Conservation (phyloP, 2,329 filamentous ascomycete species). For the Colletotrichum orbiculare region DNA sequence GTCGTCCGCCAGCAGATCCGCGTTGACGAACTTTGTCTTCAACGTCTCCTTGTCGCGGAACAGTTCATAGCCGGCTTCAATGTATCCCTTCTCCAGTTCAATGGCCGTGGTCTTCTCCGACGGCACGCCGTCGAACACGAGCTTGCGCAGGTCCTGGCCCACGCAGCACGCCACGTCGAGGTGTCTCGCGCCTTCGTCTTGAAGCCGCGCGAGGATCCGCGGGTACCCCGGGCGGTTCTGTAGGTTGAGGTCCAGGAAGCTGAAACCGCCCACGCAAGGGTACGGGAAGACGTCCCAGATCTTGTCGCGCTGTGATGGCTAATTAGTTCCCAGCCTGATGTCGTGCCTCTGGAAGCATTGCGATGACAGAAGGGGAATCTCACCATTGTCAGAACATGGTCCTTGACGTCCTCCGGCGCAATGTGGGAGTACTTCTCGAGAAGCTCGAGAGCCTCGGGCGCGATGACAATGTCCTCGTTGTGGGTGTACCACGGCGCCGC, state of each 20-base stretch:
- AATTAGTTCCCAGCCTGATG: too few relatives aligned
- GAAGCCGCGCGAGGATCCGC: slow-evolving; percentile 36
- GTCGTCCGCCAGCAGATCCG: slow-evolving; percentile 38
- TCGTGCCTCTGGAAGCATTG: too few relatives aligned
- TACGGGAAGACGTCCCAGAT: slow-evolving; percentile 36
- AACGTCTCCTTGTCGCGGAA: slow-evolving; percentile 42
- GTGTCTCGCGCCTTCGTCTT: slow-evolving; percentile 35
- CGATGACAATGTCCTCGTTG: slow-evolving; percentile 13
- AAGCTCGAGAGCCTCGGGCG: slow-evolving; percentile 22
- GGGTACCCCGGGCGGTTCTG: slow-evolving; percentile 19
- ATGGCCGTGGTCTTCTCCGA: slow-evolving; percentile 39
- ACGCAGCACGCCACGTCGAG: slow-evolving; percentile 46
- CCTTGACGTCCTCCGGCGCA: slow-evolving; percentile 17
- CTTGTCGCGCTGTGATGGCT: slow-evolving; percentile 22
- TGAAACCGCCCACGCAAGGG: slow-evolving; percentile 36
- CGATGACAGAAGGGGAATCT: not conserved
- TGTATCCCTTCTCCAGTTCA: slow-evolving; percentile 39
- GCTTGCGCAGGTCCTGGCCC: slow-evolving; percentile 43
- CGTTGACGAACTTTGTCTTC: slow-evolving; percentile 38
- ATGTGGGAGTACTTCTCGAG: slow-evolving; percentile 32
- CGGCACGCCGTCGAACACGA: slow-evolving; percentile 41
- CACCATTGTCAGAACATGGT: slow-evolving; percentile 30
- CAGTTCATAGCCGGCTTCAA: slow-evolving; percentile 42
- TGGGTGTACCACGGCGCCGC: slow-evolving; percentile 33
- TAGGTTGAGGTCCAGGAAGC: slow-evolving; percentile 36